Conservation (phyloP, 208 protist species). For the Trypanosoma lewisi region DNA sequence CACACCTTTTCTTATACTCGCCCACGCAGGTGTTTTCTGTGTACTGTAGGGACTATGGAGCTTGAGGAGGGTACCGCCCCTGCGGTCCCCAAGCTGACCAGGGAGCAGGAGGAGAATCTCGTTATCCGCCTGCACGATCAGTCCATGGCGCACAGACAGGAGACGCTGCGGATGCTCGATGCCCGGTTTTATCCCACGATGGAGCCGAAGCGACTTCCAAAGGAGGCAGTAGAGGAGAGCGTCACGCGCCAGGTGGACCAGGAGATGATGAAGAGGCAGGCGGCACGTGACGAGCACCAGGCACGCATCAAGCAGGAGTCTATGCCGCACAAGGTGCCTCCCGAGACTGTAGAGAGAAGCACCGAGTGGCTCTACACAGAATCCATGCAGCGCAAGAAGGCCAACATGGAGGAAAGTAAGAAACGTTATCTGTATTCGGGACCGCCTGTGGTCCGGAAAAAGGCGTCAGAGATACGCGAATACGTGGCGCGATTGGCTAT, state of each 20-base stretch:
- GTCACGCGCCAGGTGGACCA: constrained; percentile 74
- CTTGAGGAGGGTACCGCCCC: background rate
- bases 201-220: constrained; percentile 36
- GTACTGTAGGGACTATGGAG: background rate
- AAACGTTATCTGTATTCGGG: constrained; percentile 62
- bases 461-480: constrained; percentile 48
- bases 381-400: constrained; percentile 48
- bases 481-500: constrained; percentile 65
- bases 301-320: constrained; percentile 14
- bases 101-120: constrained; percentile 51
- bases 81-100: constrained; percentile 22
- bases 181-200: constrained; percentile 71
- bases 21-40: too few relatives aligned
- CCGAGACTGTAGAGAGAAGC: constrained; percentile 41
- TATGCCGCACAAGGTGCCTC: constrained; percentile 21
- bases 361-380: constrained; percentile 73
- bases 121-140: constrained; percentile 72
- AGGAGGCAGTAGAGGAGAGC: constrained; percentile 61
- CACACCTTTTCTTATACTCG: too few relatives aligned
- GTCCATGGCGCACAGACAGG: constrained; percentile 46
- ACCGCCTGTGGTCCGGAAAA: constrained; percentile 38
- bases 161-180: constrained; percentile 55
- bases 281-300: constrained; percentile 37
- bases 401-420: constrained; percentile 58
- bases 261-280: constrained; percentile 53